Evolutionary conservation across 2,329 filamentous ascomycete genomes (phyloP).

Genomic region (Stagonosporopsis cucurbitacearum): DNA sequence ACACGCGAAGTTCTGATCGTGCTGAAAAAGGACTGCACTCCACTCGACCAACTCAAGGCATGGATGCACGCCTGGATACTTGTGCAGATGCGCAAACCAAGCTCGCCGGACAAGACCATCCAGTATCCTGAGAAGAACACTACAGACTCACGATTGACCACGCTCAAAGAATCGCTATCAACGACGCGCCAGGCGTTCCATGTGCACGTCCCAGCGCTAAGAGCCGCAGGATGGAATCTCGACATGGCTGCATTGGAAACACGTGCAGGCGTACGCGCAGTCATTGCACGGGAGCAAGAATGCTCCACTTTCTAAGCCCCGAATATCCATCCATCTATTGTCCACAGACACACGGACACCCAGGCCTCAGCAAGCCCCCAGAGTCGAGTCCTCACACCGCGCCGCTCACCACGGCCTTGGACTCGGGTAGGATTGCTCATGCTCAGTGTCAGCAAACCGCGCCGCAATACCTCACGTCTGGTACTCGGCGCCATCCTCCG

Average conservation of each 20-base stretch:
- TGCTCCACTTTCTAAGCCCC: background rate
- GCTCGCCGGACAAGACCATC: background rate
- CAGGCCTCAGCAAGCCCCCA: background rate
- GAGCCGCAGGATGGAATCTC: conserved; percentile 69
- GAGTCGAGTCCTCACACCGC: background rate
- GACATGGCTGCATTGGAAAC: conserved; percentile 71
- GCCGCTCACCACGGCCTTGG: conserved; percentile 2
- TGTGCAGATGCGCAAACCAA: conserved; percentile 32
- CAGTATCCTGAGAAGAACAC: background rate
- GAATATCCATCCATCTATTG: background rate
- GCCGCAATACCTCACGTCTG: conserved; percentile 67
- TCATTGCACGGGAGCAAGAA: conserved; percentile 21
- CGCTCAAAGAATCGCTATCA: conserved; percentile 49
- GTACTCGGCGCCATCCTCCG: conserved; percentile 45
- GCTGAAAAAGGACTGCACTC: conserved; percentile 64
- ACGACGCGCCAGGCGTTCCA: conserved; percentile 54
- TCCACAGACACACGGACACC: background rate
- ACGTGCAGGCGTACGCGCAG: conserved; percentile 54
- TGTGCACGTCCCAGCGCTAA: conserved; percentile 52
- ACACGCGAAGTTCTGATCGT: conserved; percentile 61
- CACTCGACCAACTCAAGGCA: conserved; percentile 62
- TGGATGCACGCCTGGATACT: conserved; percentile 67
- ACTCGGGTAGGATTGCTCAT: background rate
- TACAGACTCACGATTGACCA: conserved; percentile 42
- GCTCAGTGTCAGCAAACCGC: conserved; percentile 56